Base-by-base conservation (phyloP, 176 grass and related monocot genomes). In the Oropetium thomaeum region DNA sequence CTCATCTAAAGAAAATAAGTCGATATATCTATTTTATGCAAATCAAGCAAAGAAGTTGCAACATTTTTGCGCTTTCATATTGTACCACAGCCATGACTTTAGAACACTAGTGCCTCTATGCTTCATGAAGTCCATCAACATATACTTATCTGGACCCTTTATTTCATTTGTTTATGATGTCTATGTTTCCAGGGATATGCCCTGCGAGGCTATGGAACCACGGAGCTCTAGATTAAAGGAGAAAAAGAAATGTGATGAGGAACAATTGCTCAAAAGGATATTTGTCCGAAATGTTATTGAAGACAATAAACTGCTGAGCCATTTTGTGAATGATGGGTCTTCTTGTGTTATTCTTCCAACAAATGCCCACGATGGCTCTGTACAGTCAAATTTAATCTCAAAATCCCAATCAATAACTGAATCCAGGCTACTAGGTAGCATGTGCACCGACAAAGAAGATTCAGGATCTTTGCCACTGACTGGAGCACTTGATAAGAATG, bases 161-260 rank as follows among this genome's bases (percentile, higher is more conserved):
- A 49, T 74, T 88, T 71, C 30, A 58, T 71, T 82, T 80, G 19
- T 40, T 84, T 73, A 53, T 6, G 59, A 87, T 40, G 19, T 61
- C 17, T 52, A 43, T 66, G 54, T 47, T 92, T 84, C 11, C 61
- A 99, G 96, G 78, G 87, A 86, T 49, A 79, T 89, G 22, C 84
- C 88, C 25, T 73, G 70, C 71, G 89, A 84, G 23, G 70, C 60
- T 76, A 75, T 80, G 81, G 87, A 88, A 82, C 89, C 96, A 80
- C 85, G 87, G 40, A 99, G 96, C 70, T 92, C 79, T 88, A 89
- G 92, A 85, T 62, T 99, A 64, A 99, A 95, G 79, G 92, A 99
- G 76, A 99, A 88, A 74, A 85, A 92, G 78, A 99, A 99, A 87
- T 34, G 76, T 5, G 87, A 99, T 87, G 89, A 91, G 49, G 92